Conservation (phyloP, 352 stramenopile genomes). For the Blastocystis sp. region DNA sequence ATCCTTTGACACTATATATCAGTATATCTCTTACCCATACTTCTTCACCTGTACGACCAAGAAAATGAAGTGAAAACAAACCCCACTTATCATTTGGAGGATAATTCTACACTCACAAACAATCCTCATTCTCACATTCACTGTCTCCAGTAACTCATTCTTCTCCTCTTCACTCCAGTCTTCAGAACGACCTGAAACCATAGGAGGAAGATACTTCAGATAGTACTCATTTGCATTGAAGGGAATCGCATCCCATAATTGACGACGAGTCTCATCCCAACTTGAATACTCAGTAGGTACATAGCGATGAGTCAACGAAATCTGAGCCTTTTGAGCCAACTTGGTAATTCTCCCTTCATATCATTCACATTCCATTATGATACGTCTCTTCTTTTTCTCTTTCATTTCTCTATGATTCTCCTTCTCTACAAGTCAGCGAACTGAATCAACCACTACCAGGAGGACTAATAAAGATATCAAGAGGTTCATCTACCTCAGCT, state of each 20-base stretch:
- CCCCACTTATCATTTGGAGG: slow-evolving; percentile 30
- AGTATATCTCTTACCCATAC: background rate
- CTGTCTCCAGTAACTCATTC: background rate
- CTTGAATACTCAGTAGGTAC: background rate
- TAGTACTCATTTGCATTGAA: slow-evolving; percentile 51
- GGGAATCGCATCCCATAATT: slow-evolving; percentile 23
- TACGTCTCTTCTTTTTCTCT: slow-evolving; percentile 34
- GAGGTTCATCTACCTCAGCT: background rate
- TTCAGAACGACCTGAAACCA: background rate
- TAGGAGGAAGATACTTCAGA: slow-evolving; percentile 32
- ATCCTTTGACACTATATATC: slow-evolving; percentile 1
- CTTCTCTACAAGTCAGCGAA: background rate
- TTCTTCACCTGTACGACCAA: slow-evolving; percentile 21
- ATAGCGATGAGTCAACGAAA: background rate
- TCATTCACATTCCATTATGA: background rate
- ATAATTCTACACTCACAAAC: background rate
- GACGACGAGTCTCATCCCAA: background rate
- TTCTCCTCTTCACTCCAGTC: slow-evolving; percentile 1
- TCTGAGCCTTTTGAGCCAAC: background rate
- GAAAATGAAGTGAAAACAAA: slow-evolving; percentile 36
- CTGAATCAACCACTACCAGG: background rate
- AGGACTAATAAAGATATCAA: background rate
- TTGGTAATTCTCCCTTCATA: background rate
- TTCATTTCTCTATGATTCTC: background rate
- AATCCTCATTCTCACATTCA: background rate